phyloP scores from a whole-genome alignment of 1,284 basidiomycete genomes.

The Heterobasidion occidentale region DNA sequence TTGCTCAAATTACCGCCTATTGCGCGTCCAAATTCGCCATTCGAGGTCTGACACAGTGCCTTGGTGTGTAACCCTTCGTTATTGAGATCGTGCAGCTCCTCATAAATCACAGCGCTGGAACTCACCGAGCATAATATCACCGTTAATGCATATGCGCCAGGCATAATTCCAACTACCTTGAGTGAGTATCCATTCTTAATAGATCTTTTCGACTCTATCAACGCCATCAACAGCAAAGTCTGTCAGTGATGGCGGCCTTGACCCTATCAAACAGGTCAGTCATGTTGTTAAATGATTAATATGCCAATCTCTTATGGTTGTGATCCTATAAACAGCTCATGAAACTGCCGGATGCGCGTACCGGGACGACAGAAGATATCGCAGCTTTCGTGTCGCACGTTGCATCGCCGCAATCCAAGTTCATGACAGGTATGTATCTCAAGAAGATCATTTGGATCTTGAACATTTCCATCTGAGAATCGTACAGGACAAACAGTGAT shows the following conservation, averaged over 20 bases:
- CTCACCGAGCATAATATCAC: conserved; percentile 18
- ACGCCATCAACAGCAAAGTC: background rate
- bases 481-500: background rate
- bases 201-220: background rate
- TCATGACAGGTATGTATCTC: background rate
- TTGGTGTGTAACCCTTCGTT: background rate
- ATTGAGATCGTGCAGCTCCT: background rate
- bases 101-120: conserved; percentile 11
- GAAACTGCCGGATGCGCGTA: background rate
- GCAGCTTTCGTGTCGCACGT: background rate
- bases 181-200: background rate
- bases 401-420: background rate
- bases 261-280: background rate
- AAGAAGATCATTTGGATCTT: background rate
- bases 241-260: background rate
- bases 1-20: background rate
- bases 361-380: background rate
- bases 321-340: background rate
- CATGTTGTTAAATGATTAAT: background rate
- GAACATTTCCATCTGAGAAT: background rate
- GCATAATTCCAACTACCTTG: background rate
- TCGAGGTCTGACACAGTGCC: conserved; percentile 3
- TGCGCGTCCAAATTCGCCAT: conserved; percentile 3
- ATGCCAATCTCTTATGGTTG: background rate
- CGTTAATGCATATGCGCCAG: conserved; percentile 17